Conservation (phyloP, 1,284 basidiomycete genomes). For the Ceratorhiza oryzae-sativae region DNA sequence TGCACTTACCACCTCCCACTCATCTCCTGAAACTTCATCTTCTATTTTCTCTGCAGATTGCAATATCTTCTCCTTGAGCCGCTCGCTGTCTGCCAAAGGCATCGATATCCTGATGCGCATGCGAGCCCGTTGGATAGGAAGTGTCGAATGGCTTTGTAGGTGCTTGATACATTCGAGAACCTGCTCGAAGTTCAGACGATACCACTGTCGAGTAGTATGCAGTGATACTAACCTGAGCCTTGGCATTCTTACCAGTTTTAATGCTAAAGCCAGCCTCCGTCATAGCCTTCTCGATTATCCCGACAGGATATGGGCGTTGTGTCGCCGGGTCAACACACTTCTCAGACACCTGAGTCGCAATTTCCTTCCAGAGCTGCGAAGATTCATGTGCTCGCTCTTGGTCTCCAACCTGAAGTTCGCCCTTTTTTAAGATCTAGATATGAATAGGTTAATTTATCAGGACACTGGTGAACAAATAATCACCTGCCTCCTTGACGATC, state of each 20-base stretch:
- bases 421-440: constrained; percentile 87
- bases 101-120: constrained; percentile 91
- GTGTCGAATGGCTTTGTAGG: constrained; percentile 77
- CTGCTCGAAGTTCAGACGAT: constrained; percentile 52
- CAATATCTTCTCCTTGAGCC: constrained; percentile 74
- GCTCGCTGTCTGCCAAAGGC: constrained; percentile 75
- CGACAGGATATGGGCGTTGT: constrained; percentile 88
- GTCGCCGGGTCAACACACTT: constrained; percentile 95
- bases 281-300: constrained; percentile 99
- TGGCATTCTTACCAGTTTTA: constrained; percentile 87
- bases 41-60: constrained; percentile 85
- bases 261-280: constrained; percentile 92
- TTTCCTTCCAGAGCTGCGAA: constrained; percentile 83
- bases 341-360: constrained; percentile 92
- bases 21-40: constrained; percentile 77
- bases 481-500: constrained; percentile 81
- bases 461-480: background rate
- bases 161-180: constrained; percentile 91
- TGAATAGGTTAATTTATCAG: background rate
- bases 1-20: constrained; percentile 85
- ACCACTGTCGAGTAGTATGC: background rate
- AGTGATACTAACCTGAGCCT: constrained; percentile 65
- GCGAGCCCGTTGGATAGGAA: constrained; percentile 89
- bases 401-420: constrained; percentile 96
- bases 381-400: constrained; percentile 95